Conservation (phyloP, 139 green algal genomes). For the Penium margaritaceum region DNA sequence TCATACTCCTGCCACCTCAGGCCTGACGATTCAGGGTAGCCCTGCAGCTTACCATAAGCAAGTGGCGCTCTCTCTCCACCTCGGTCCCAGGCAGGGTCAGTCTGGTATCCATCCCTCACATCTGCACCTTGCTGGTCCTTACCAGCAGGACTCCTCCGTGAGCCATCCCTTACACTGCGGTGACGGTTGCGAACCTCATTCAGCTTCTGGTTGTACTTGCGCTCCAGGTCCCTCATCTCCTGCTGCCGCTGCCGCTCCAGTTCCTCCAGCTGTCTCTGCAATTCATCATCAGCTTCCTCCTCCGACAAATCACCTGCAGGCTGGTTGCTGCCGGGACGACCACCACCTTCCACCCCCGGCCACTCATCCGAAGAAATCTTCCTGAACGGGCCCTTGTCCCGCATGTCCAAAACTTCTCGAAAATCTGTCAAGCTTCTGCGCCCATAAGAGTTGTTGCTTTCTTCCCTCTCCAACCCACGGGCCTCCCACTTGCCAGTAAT, state of each 20-base stretch:
- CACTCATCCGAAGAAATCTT: too few relatives aligned
- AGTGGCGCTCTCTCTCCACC: not conserved
- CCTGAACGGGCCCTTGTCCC: too few relatives aligned
- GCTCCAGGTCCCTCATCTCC: slow-evolving; percentile 33
- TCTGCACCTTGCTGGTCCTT: not conserved
- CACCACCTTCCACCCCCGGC: too few relatives aligned
- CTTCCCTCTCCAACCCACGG: too few relatives aligned
- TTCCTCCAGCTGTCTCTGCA: slow-evolving; percentile 6
- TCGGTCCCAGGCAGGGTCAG: not conserved
- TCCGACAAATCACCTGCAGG: too few relatives aligned
- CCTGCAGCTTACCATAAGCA: not conserved
- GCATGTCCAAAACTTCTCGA: too few relatives aligned
- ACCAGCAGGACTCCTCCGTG: not conserved
- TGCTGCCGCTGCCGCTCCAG: slow-evolving; percentile 2
- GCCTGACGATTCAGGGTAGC: not conserved
- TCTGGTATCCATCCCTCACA: not conserved
- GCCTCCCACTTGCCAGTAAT: too few relatives aligned
- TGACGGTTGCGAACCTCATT: slow-evolving; percentile 24
- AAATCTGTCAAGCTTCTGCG: too few relatives aligned
- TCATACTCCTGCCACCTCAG: too few relatives aligned
- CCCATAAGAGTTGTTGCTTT: too few relatives aligned
- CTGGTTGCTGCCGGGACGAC: too few relatives aligned
- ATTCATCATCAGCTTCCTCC: slow-evolving; percentile 23
- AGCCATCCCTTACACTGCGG: not conserved
- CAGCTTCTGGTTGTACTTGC: slow-evolving; percentile 16